phyloP scores from a whole-genome alignment of 371 early-diverging fungal genomes.

The Zychaea mexicana region DNA sequence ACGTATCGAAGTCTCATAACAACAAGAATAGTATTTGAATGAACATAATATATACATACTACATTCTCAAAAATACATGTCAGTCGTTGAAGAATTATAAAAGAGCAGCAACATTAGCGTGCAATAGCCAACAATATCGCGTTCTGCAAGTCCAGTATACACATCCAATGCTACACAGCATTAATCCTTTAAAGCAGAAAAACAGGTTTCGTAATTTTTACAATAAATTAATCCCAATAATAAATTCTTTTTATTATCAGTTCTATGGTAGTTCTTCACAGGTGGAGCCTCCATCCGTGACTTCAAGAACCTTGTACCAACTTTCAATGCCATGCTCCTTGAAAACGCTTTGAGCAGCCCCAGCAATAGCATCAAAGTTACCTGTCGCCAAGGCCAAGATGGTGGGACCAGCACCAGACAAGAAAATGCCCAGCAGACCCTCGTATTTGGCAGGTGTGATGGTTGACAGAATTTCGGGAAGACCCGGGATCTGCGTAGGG shows the following conservation, averaged over 20 bases:
- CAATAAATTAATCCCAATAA: no score
- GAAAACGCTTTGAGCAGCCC: conserved; percentile 67
- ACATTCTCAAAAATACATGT: no score
- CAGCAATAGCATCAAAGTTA: conserved; percentile 78
- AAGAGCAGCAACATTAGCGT: no score
- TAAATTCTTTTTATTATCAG: neutral
- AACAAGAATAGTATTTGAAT: no score
- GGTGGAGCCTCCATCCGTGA: conserved; percentile 72
- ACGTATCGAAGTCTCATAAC: no score
- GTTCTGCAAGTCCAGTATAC: no score
- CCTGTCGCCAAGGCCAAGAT: conserved; percentile 83
- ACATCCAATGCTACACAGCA: no score
- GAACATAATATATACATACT: no score
- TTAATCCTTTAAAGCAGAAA: no score
- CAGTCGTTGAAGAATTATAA: no score
- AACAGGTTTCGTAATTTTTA: no score
- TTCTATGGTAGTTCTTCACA: conserved; percentile 22
- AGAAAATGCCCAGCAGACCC: conserved; percentile 90
- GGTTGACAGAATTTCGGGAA: conserved; percentile 76
- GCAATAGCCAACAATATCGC: no score
- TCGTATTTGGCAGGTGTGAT: conserved; percentile 77
- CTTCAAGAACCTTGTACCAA: conserved; percentile 75
- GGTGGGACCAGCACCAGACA: conserved; percentile 97
- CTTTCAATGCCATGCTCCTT: conserved; percentile 65
- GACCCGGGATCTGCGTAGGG: conserved; percentile 77